Base-by-base conservation (phyloP, 163 green algal species). In the Chlamydomonas reinhardtii region DNA sequence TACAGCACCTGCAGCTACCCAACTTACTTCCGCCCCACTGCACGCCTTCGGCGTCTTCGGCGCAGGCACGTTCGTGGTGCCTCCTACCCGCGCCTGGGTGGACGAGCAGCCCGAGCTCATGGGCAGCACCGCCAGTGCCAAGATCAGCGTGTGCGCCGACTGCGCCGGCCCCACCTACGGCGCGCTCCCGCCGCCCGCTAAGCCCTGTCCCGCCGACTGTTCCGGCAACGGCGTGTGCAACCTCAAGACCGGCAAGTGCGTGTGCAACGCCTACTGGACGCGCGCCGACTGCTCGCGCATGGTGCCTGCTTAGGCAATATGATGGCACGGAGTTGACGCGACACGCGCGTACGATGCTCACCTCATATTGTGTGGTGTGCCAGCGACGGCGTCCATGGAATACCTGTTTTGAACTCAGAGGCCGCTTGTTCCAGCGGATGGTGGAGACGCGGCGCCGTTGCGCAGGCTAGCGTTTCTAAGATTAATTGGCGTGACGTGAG, bases 61-160 rank as follows among this genome's bases (percentile, higher is more conserved):
- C 0, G 61, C 54, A 19, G 94, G 92, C 56, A 65, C 22, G 27
- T 95, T 96, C 66, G 73, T 75, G 27, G 73, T 94, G 62, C 94
- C 94, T 0, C 91, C 94, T 20, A 80, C 88, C 24, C 90, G 90
- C 59, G 94, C 91, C 5, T 94, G 54, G 48, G 90, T 91, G n/a
- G 82, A 90, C 59, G 65, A 90, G 69, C 94, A 96, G 83, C 91
- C 92, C 5, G 92, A 89, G 84, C 75, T 90, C 19, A 79, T 84
- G 78, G 85, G 85, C 65, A 80, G 74, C 34, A 90, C 78, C 16
- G 78, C 77, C 1, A 73, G 35, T 1, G 39, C 43, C 27, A 52
- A 9, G 25, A 31, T 87, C 72, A 72, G 27, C 15, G 73, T 90
- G 43, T 84, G 85, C 29, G 71, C 27, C 25, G 61, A 69, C 66